phyloP scores from a whole-genome alignment of 2,329 filamentous ascomycete genomes.

The Phyllosticta citribraziliensis region DNA sequence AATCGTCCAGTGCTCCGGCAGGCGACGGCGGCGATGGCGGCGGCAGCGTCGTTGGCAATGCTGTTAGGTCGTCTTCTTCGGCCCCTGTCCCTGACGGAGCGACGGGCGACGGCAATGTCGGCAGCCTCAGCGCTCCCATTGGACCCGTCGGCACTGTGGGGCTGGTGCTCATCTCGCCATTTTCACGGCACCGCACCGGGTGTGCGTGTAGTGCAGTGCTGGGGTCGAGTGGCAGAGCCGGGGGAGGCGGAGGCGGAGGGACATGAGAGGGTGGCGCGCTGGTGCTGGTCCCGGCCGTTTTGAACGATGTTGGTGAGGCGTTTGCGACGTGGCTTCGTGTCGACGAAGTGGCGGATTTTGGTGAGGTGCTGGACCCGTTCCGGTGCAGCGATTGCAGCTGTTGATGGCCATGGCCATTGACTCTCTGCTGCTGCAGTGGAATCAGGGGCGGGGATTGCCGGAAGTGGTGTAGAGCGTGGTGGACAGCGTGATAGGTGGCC shows the following conservation, averaged over 20 bases:
- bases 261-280: neutral
- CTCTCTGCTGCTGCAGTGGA: neutral
- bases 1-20: neutral
- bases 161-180: neutral
- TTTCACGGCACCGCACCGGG: neutral
- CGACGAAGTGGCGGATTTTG: neutral
- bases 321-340: neutral
- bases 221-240: neutral
- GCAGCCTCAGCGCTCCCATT: neutral
- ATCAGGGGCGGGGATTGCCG: neutral
- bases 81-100: too few species aligned
- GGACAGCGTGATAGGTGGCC: conserved; percentile 19
- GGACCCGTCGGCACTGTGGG: neutral
- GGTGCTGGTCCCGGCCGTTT: neutral
- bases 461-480: conserved; percentile 26
- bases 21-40: neutral
- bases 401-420: neutral
- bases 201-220: neutral
- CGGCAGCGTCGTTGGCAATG: neutral
- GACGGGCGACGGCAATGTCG: neutral
- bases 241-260: neutral
- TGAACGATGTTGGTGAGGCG: neutral
- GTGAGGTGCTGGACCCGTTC: neutral
- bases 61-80: too few species aligned
- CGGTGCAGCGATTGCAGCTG: neutral